These are phyloP conservation scores for Colletotrichum godetiae DNA, from an alignment of 2,329 filamentous ascomycete species.

Conservation along the genomic window DNA sequence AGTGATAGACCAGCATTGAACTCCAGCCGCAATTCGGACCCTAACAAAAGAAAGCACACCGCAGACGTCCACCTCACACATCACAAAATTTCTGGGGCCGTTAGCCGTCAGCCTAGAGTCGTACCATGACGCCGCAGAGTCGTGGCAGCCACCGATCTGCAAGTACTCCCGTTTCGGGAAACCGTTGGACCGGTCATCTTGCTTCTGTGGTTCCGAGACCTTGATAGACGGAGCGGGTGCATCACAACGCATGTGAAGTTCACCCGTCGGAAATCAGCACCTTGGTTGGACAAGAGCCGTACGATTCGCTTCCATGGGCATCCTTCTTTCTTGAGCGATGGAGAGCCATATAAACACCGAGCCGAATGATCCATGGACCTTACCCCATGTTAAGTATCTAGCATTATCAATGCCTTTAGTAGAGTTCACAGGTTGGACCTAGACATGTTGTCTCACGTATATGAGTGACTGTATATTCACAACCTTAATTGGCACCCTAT, in stretches of 20 bases:
- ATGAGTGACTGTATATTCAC: background rate
- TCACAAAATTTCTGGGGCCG: too few relatives aligned
- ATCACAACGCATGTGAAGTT: too few relatives aligned
- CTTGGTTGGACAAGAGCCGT: too few relatives aligned
- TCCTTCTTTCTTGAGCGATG: too few relatives aligned
- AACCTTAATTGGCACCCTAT: background rate
- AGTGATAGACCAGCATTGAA: too few relatives aligned
- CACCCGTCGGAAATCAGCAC: too few relatives aligned
- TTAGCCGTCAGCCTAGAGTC: background rate
- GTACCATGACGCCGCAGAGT: conserved; percentile 4
- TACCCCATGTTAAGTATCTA: background rate
- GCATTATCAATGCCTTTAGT: background rate
- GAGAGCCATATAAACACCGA: too few relatives aligned
- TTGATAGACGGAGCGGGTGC: background rate
- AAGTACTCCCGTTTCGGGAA: background rate
- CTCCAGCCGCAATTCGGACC: too few relatives aligned
- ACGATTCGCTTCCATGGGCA: too few relatives aligned
- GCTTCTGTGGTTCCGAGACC: background rate
- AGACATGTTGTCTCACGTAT: background rate
- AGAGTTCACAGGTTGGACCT: background rate
- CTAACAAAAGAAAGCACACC: too few relatives aligned
- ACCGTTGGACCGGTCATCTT: background rate
- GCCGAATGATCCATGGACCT: background rate
- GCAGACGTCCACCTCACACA: too few relatives aligned
- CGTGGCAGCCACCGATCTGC: background rate